Base-by-base conservation (phyloP, 2,329 filamentous ascomycete genomes). In the Penicillium crustosum region DNA sequence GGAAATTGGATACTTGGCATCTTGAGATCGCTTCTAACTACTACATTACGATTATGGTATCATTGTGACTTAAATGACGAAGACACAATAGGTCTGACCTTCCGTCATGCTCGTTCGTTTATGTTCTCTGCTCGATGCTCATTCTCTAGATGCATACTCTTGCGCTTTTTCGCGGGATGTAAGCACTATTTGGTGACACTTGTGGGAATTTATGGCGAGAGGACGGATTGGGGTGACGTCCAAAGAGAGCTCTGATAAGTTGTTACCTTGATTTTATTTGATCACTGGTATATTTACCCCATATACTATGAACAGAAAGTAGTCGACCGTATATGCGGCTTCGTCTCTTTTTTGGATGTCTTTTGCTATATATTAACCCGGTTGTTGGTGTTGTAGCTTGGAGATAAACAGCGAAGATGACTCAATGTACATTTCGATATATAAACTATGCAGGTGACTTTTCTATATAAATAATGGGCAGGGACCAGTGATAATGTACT, bases 211-310 rank as follows among this genome's bases (percentile, higher is more conserved):
- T 41, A 49, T 45, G 50, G 29, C 41, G 38, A 47, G 51, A 49
- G 17, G 19, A 56, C 49, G 56, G 60, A 49, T 43, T 60, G 63
- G 63, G 19, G 63, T 75, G 73, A 75, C 54, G 67, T 64, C 65
- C 68, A 75, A 76, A 76, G 74, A 76, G 74, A 76, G 74, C 74
- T 74, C 74, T 75, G 74, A 76, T 73, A 67, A 70, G 69, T 45
- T 29, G 19, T 41, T 45, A 23, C 23, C 25, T 23, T 17, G 17
- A 25, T 39, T 15, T 25, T 2, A 15, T 23, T 25, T 21, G 31
- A 33, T 33, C 12, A 13, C 12, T 33, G 12, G 31, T 33, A 33
- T 33, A 33, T 33, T 13, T 33, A 33, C 12, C 12, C 31, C 4
- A 33, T 33, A 33, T 33, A 31, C 29, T 31, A 13, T 33, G 31